Conservation (phyloP, 257 asterid species). For the Nicotiana benthamiana region DNA sequence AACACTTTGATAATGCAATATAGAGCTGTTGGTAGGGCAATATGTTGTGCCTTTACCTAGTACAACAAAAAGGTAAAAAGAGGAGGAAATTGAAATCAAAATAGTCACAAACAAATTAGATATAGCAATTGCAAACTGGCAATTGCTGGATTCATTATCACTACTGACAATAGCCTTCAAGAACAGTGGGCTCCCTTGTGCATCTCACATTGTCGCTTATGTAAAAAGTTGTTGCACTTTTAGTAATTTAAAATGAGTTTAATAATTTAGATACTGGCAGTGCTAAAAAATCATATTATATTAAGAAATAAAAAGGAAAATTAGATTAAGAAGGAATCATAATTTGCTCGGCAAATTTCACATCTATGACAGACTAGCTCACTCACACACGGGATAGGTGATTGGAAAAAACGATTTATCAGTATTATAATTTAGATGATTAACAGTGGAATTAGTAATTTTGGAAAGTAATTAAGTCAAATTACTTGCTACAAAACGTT, state of each 20-base stretch:
- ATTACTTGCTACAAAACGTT: neutral
- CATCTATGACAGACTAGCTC: neutral
- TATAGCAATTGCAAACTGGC: conserved; percentile 45
- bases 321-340: neutral
- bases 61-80: conserved; percentile 23
- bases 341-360: neutral
- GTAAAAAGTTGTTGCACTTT: conserved; percentile 31
- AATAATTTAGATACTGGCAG: neutral
- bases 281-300: no score
- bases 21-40: conserved; percentile 27
- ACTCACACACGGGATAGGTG: neutral
- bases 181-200: conserved; percentile 54
- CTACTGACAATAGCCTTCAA: conserved; percentile 22
- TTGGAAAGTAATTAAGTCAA: neutral
- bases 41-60: conserved; percentile 33
- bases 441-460: neutral
- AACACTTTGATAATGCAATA: conserved; percentile 1
- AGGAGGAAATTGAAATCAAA: conserved; percentile 15
- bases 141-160: conserved; percentile 74
- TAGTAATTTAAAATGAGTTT: conserved; percentile 16
- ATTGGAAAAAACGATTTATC: neutral
- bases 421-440: neutral
- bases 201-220: conserved; percentile 13
- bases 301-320: no score
- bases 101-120: conserved; percentile 3